phyloP scores from a whole-genome alignment of 306 rosid species.

The Hippophae gyantsensis region DNA sequence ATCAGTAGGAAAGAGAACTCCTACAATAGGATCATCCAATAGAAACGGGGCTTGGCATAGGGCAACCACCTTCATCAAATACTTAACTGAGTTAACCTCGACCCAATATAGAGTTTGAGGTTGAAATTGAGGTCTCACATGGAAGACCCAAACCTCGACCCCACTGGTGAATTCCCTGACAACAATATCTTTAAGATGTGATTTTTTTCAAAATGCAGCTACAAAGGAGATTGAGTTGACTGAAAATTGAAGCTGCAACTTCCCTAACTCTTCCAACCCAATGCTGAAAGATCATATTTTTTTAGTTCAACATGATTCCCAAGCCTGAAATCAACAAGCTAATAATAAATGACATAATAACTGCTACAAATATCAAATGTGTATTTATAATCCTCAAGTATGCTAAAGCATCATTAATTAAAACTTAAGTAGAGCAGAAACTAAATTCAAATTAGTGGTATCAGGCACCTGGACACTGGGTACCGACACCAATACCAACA shows the following conservation, averaged over 20 bases:
- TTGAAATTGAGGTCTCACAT: background rate
- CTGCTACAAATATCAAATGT: background rate
- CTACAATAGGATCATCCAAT: slow-evolving; percentile 90
- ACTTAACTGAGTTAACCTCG: slow-evolving; percentile 17
- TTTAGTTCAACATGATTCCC: slow-evolving; percentile 69
- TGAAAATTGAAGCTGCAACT: slow-evolving; percentile 3
- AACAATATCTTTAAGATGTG: too few relatives aligned
- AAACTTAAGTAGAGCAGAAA: background rate
- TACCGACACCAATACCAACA: too few relatives aligned
- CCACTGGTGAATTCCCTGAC: background rate
- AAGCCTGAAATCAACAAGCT: slow-evolving; percentile 39
- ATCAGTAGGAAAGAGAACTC: slow-evolving; percentile 90
- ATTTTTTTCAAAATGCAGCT: too few relatives aligned
- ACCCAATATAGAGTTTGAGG: background rate
- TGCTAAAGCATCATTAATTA: slow-evolving; percentile 3
- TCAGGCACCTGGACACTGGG: too few relatives aligned
- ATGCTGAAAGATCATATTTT: slow-evolving; percentile 48
- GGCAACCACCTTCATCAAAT: slow-evolving; percentile 74
- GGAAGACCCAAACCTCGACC: background rate
- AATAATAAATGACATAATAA: background rate
- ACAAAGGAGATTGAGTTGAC: background rate
- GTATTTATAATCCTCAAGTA: background rate
- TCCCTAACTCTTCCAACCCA: slow-evolving; percentile 57
- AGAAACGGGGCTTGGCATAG: slow-evolving; percentile 98
- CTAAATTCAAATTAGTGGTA: background rate